Percentiles rank a stretch among this genome's conserved stretches.
These are phyloP conservation scores for Lasiodiplodia sp. DNA, from an alignment of 2,329 filamentous ascomycete species.

Conservation along the genomic window DNA sequence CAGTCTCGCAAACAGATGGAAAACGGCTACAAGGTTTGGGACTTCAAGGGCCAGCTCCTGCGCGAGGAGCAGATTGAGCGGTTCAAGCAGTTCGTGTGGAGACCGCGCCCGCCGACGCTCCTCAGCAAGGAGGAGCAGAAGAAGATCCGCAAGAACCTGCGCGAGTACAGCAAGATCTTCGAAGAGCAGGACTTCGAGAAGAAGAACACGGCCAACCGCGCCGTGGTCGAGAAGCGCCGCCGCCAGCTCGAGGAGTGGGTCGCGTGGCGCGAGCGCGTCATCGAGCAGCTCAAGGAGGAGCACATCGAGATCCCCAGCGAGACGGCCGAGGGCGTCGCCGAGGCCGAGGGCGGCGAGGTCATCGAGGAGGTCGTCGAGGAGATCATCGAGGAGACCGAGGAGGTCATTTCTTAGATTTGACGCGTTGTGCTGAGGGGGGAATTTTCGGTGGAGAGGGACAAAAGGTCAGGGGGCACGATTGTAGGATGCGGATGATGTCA, in stretches of 20 bases:
- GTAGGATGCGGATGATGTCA: not conserved
- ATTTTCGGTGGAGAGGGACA: not conserved
- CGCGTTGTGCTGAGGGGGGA: not conserved
- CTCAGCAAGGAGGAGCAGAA: constrained; percentile 98
- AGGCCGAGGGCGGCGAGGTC: constrained; percentile 62
- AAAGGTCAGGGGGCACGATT: not conserved
- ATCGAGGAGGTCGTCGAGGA: constrained; percentile 86
- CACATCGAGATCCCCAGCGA: constrained; percentile 63
- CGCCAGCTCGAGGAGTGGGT: constrained; percentile 87
- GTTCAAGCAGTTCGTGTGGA: constrained; percentile 98
- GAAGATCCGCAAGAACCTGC: constrained; percentile 95
- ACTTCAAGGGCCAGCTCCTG: constrained; percentile 89
- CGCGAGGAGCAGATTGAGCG: constrained; percentile 93
- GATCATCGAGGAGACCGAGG: constrained; percentile 86
- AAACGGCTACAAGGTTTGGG: constrained; percentile 98
- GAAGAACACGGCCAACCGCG: constrained; percentile 90
- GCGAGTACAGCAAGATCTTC: constrained; percentile 93
- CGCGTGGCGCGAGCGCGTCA: constrained; percentile 78
- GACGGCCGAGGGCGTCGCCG: constrained; percentile 50
- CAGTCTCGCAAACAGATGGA: constrained; percentile 74
- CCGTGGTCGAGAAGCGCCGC: constrained; percentile 87
- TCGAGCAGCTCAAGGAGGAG: constrained; percentile 71
- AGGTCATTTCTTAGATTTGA: constrained; percentile 60
- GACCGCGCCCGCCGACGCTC: constrained; percentile 87
- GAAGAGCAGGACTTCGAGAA: constrained; percentile 95